Evolutionary conservation across 257 asterid genomes (phyloP), one percentile per base, ranked within the genome.

Genomic region (Nicotiana benthamiana): DNA sequence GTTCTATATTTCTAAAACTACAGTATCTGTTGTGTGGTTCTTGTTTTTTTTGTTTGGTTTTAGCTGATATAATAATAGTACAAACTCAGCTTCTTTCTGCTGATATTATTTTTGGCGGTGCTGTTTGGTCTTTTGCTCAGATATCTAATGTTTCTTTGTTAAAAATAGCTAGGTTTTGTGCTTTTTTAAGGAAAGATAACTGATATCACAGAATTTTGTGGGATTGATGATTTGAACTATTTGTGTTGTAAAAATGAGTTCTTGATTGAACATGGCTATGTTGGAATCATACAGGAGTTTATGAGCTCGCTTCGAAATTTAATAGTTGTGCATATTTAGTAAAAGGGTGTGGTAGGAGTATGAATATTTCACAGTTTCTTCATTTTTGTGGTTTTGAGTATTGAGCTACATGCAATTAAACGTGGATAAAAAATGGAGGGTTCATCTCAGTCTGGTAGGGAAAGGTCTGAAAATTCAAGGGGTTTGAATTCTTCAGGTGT

Each of bases 381-480:
- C 79, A 66, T 80, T 75, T 40, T 75, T 76, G 24, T 86, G 78
- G 81, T 4, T 67, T 63, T 82, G 57, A 43, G 78, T 22, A 22
- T 82, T 86, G 83, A 86, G 81, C 53, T 86, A 78, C 89, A 80
- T 78, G 86, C 65, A 57, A 79, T 56, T 63, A 52, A 85, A 75
- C 88, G 87, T 81, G 85, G 89, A 63, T 91, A 88, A 64, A 68
- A 76, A 54, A 90, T 91, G 99, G 98, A 93, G 78, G 97, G 97
- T 75, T 91, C 97, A 52, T 91, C 97, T 61, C 97, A 89, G 84
- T 93, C 93, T 77, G 90, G 85, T 82, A 90, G 95, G 97, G 94
- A 86, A 80, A 88, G 91, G 90, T 86, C 97, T 66, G 89, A 80
- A 68, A 92, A 90, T 70, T 90, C 93, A 3, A 87, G 95, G 82